A percentile compares a stretch with the other conserved stretches of the same genome.
These are phyloP conservation scores for Thecaphora frezii DNA, from an alignment of 1,284 basidiomycete species.

Conservation along the genomic window DNA sequence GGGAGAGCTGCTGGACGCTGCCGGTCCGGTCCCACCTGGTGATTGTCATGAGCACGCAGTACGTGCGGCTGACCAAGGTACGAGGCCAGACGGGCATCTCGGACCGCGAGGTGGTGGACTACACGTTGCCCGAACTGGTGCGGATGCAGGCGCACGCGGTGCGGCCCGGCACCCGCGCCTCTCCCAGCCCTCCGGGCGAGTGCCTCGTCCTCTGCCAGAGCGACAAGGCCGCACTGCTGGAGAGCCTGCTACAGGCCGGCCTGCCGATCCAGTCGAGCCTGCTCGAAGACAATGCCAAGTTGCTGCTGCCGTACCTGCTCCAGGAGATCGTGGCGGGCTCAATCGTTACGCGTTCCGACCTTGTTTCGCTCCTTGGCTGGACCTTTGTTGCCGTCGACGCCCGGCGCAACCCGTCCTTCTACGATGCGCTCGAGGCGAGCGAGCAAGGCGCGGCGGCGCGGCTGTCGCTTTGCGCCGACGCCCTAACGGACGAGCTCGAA, in stretches of 20 bases:
- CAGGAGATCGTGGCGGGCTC: conserved; percentile 23
- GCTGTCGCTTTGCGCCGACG: conserved; percentile 21
- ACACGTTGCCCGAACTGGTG: conserved; percentile 77
- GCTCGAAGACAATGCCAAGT: conserved; percentile 62
- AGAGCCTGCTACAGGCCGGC: conserved; percentile 80
- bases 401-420: conserved; percentile 81
- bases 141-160: conserved; percentile 88
- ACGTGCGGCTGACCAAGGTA: conserved; percentile 63
- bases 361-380: conserved; percentile 78
- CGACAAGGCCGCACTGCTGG: conserved; percentile 76
- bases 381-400: conserved; percentile 77
- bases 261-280: conserved; percentile 83
- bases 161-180: conserved; percentile 63
- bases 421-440: conserved; percentile 64
- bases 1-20: conserved; percentile 82
- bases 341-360: conserved; percentile 63
- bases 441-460: conserved; percentile 14
- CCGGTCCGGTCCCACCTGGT: conserved; percentile 79
- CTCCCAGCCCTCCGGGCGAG: conserved; percentile 42
- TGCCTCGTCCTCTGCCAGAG: conserved; percentile 82
- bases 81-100: conserved; percentile 16
- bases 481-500: conserved; percentile 13
- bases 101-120: conserved; percentile 75
- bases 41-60: conserved; percentile 90
- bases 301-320: conserved; percentile 33